Evolutionary conservation across 2,329 filamentous ascomycete genomes (phyloP).

Genomic region (Colletotrichum phormii): DNA sequence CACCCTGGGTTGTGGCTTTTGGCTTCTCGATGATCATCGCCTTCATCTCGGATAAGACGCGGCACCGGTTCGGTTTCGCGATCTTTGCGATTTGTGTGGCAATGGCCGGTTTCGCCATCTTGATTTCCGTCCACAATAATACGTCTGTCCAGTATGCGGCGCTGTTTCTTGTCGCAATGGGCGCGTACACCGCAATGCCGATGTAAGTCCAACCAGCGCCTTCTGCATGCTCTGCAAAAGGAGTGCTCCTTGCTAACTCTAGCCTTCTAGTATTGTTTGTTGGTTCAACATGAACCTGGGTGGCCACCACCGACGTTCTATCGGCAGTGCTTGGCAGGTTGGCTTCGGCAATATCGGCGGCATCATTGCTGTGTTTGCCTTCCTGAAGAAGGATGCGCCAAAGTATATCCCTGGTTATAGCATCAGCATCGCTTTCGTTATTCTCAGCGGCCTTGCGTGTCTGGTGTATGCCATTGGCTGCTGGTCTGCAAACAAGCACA

Average conservation of each 20-base stretch:
- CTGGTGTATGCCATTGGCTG: constrained; percentile 70
- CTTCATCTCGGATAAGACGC: constrained; percentile 74
- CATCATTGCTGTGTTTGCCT: constrained; percentile 80
- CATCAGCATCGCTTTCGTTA: constrained; percentile 80
- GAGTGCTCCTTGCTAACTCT: neutral
- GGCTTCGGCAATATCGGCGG: constrained; percentile 85
- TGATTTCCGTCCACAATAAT: constrained; percentile 78
- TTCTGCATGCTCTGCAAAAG: too few species aligned
- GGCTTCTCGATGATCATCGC: constrained; percentile 82
- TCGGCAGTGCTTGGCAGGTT: constrained; percentile 82
- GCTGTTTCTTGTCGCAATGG: constrained; percentile 84
- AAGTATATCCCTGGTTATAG: constrained; percentile 78
- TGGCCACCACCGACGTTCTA: constrained; percentile 76
- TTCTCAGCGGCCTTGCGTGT: constrained; percentile 73
- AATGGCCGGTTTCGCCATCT: constrained; percentile 80
- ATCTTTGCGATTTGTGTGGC: constrained; percentile 75
- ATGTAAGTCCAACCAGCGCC: constrained; percentile 61
- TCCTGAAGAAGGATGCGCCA: constrained; percentile 75
- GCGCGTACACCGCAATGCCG: constrained; percentile 89
- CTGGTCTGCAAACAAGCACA: constrained; percentile 68
- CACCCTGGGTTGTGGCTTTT: constrained; percentile 77
- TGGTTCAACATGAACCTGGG: constrained; percentile 87
- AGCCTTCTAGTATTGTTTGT: constrained; percentile 61
- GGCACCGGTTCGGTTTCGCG: constrained; percentile 81
- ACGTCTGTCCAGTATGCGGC: constrained; percentile 78